Percentiles rank a stretch among this genome's conserved stretches.
Evolutionary conservation across 75 land plant species (phyloP).

Genomic region (Gnetum montanum): DNA sequence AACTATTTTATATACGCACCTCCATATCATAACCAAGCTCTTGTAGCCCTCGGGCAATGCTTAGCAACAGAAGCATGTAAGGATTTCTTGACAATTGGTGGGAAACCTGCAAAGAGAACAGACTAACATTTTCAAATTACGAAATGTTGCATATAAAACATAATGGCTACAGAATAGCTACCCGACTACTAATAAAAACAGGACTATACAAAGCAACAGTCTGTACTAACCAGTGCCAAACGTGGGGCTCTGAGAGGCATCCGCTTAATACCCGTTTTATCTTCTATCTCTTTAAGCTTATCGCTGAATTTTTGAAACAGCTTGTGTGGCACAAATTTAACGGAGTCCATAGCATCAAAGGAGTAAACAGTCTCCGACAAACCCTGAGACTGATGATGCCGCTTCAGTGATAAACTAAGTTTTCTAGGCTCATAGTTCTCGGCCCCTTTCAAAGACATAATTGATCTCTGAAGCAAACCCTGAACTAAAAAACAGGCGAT

Average conservation of each 20-base stretch:
- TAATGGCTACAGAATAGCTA: background rate
- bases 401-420: constrained; percentile 1
- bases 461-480: constrained; percentile 36
- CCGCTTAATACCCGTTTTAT: constrained; percentile 3
- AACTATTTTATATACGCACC: constrained; percentile 11
- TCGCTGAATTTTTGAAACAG: constrained; percentile 33
- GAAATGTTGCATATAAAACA: background rate
- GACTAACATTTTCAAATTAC: constrained; percentile 2
- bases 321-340: constrained; percentile 34
- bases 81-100: constrained; percentile 34
- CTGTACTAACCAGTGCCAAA: constrained; percentile 44
- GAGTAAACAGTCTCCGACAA: background rate
- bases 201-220: background rate
- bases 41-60: constrained; percentile 22
- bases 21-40: constrained; percentile 46
- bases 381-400: constrained; percentile 9
- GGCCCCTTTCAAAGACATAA: constrained; percentile 8
- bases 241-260: constrained; percentile 23
- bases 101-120: constrained; percentile 21
- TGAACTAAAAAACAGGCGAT: constrained; percentile 33
- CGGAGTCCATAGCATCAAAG: constrained; percentile 30
- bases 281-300: constrained; percentile 13
- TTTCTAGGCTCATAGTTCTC: background rate
- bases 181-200: background rate
- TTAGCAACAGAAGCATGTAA: constrained; percentile 40